Base-by-base conservation (phyloP, 495 filamentous ascomycete genomes). In the Hyaloscypha finlandica region DNA sequence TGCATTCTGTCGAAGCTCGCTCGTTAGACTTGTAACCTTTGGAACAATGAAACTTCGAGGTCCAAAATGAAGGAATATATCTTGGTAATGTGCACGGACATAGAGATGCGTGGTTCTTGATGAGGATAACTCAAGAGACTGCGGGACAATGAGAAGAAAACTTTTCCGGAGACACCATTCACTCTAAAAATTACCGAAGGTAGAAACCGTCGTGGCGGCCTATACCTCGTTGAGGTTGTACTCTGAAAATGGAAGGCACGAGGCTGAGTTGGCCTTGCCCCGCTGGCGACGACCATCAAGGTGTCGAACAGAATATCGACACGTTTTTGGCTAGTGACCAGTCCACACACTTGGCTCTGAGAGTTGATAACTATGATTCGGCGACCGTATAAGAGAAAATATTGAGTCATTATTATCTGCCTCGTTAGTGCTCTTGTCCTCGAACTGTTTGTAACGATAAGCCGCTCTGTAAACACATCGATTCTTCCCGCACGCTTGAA, bases 251-350 rank as follows among this genome's bases (percentile, higher is more conserved):
- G 37, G 59, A 61, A 61, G 59, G 33, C 20, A 33, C 59, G 37
- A 48, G 39, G 59, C 35, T 48, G 59, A 61, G 31, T 61, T 1
- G 4, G 30, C 56, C 30, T 59, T 20, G 29, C 56, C 19, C n/a
- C 8, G n/a, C 9, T 48, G 37, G 20, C 25, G 25, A 25, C 25
- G 25, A 25, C 59, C 59, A 61, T 61, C 59, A 61, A 61, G 59
- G 59, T 61, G 20, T 35, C 35, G 29, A 61, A 48, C 59, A 61
- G 48, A 35, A 35, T 61, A 33, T 35, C 35, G 29, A 61, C 59
- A 20, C 42, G 42, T 48, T 12, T 48, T 48, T 48, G 11, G 16
- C 42, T 48, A 3, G 4, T 19, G 11, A 48, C 42, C 42, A 48
- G 8, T 48, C 42, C 8, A 48, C 42, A 48, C 16, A 4, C 16